Evolutionary conservation across 139 green algal genomes (phyloP), one percentile per base, ranked within the genome.

Genomic region (Chlorella sp.): DNA sequence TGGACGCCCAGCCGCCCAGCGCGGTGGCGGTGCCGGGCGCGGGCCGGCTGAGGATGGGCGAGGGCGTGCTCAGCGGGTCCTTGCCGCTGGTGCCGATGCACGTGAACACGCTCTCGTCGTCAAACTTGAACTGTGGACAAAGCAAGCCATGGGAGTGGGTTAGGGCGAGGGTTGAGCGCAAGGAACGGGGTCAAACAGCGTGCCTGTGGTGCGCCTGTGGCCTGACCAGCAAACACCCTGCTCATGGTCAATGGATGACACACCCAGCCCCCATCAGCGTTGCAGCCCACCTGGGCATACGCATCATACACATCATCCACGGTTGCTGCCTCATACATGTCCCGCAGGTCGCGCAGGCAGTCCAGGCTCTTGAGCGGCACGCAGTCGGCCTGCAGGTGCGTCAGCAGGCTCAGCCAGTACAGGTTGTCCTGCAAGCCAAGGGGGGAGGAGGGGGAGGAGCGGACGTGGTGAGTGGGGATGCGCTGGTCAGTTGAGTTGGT

Each of bases 361-460:
- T 95, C 89, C n/a, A 97, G 71, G n/a, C 56, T 90, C 90, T 98
- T 98, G 68, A 92, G 86, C 6, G 95, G 95, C 84, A 99, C 96
- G 28, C 84, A 57, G 56, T 89, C 82, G 32, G 76, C 75, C 60
- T 98, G 96, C 84, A 98, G 86, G 93, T 99, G 97, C 16, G 97
- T 98, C 32, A 99, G 88, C 79, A 99, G 91, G 39, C 93, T 94
- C 76, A 99, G 87, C 93, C 95, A 98, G 90, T 99, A 98, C 68
- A 85, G 71, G 87, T 98, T 99, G 85, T 96, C 91, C 89, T 96
- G 89, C 85, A 56, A 1, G 56, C 2, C 34, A n/a, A 21, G 38
- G 39, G 70, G 6, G 23, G 69, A 39, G 69, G 28, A 32, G 32
- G 30, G 67, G 28, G 18, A 30, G 57, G 62, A 28, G 1, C n/a